Evolutionary conservation across 345 rosid genomes (phyloP), one percentile per base, ranked within the genome.

Genomic region (Fremontodendron californicum): DNA sequence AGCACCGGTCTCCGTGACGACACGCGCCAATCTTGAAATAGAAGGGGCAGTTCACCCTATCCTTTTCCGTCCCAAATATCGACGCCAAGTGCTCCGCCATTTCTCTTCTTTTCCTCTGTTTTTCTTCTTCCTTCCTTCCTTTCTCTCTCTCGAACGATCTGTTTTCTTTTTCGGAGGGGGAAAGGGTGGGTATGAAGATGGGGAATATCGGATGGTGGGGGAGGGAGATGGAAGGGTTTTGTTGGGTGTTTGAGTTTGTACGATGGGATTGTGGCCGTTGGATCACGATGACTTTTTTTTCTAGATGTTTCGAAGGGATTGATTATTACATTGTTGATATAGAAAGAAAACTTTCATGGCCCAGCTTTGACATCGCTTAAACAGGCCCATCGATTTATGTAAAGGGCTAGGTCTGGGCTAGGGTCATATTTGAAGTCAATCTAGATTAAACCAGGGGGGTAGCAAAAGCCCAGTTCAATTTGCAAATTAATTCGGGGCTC

Each of bases 1-100:
- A 90, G 87, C 97, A 90, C 1, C 93, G 88, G 69, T 92, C 90
- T 6, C 92, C 93, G 60, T 88, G 93, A 61, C 92, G 81, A 65
- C 92, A 92, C 0, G 91, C 92, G 13, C 95, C 92, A 77, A 88
- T 89, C 89, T 91, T 92, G 90, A 89, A 91, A 84, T 92, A 89
- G 82, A 91, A 92, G 1, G 97, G 95, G n/a, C 95, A 90, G 81
- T 87, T 91, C 69, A 92, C 93, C 13, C 95, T 84, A 82, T 88
- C 95, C 79, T 92, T 91, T 88, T 92, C 92, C 51, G 97, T 88
- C 5, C 91, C 95, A 39, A 88, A 92, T 63, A 92, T 92, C 35
- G 97, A 89, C 9, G 97, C 93, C 77, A 90, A 82, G 81, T 89
- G 92, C 82, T 89, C 94, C 79, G 92, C 94, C 90, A 87, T 89